Evolutionary conservation across 805 yeast genomes (phyloP).

Genomic region (Tetrapisispora arboricola): DNA sequence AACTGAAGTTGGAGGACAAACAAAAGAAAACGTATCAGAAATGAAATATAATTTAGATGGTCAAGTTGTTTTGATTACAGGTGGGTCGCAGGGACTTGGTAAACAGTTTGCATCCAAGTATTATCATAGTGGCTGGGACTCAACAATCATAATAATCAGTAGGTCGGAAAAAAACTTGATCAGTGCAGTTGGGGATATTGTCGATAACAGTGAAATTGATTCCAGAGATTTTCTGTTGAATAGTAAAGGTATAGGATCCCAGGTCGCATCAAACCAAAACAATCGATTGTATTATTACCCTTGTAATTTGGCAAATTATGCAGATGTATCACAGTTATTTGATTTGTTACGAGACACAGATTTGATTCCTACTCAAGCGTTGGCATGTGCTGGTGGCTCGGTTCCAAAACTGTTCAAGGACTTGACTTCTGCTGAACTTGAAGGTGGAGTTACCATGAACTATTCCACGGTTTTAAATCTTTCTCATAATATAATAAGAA

Average conservation of each 20-base stretch:
- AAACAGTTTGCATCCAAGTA: constrained; percentile 58
- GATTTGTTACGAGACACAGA: constrained; percentile 19
- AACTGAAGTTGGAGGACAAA: too few species aligned
- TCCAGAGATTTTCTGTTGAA: not conserved
- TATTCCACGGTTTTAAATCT: constrained; percentile 65
- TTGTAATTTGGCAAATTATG: constrained; percentile 58
- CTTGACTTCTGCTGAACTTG: constrained; percentile 46
- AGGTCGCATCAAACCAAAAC: not conserved
- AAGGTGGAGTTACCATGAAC: constrained; percentile 53
- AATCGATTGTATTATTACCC: constrained; percentile 33
- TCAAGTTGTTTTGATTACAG: constrained; percentile 65
- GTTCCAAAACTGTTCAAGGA: constrained; percentile 71
- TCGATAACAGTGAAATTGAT: constrained; percentile 2
- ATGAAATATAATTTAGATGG: constrained; percentile 31
- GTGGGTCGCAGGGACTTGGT: constrained; percentile 94
- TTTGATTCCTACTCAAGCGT: constrained; percentile 54
- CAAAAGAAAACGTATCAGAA: too few species aligned
- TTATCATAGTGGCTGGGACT: constrained; percentile 35
- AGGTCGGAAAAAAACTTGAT: constrained; percentile 55
- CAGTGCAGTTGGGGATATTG: constrained; percentile 38
- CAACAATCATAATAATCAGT: constrained; percentile 66
- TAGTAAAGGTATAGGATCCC: not conserved
- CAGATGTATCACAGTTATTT: constrained; percentile 32
- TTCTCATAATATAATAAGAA: constrained; percentile 49
- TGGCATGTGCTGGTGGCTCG: constrained; percentile 85